Base-by-base conservation (phyloP, 768 basidiomycete genomes). In the Kondoa malvinella region DNA sequence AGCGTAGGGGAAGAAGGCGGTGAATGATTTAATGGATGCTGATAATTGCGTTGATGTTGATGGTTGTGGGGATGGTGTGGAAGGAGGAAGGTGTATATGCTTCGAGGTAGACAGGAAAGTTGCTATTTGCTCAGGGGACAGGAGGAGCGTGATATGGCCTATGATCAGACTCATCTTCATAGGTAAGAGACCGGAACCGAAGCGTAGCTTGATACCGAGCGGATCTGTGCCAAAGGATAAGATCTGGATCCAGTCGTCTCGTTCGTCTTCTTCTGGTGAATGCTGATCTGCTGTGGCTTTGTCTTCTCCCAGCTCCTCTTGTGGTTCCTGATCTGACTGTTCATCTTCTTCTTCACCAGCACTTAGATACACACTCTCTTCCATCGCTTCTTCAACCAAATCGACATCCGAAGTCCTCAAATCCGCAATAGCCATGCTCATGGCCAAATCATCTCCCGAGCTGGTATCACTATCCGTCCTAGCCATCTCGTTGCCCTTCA, bases 351-450 rank as follows among this genome's bases (percentile, higher is more conserved):
- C 15, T 15, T 60, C 26, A 21, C 33, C 31, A 15, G 67, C 25
- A 57, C 56, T 50, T 8, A 50, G 27, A 40, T 64, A 68, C 21
- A 57, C 27, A 34, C 63, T 68, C 17, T 56, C 34, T 15, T 60
- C 30, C 3, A 2, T 25, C 26, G 30, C 2, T 59, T 3, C 2
- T 4, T 33, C 30, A 25, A 17, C 21, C 26, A 8, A n/a, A 17
- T 64, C 16, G 21, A 34, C 30, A n/a, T 12, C 26, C 2, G 69
- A 69, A 1, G 66, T 69, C 29, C 78, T 71, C 8, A 79, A 71
- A 72, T 79, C 78, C 1, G 75, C 76, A 14, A 78, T 75, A 1
- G 77, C 77, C 68, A 73, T 73, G 25, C 76, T 77, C 78, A 79
- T 78, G 34, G 74, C 68, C 73, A 78, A 75, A 21, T 76, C 72